These are phyloP conservation scores for Colletotrichum sp. DNA, from an alignment of 2,329 filamentous ascomycete genomes.

Conservation along the genomic window DNA sequence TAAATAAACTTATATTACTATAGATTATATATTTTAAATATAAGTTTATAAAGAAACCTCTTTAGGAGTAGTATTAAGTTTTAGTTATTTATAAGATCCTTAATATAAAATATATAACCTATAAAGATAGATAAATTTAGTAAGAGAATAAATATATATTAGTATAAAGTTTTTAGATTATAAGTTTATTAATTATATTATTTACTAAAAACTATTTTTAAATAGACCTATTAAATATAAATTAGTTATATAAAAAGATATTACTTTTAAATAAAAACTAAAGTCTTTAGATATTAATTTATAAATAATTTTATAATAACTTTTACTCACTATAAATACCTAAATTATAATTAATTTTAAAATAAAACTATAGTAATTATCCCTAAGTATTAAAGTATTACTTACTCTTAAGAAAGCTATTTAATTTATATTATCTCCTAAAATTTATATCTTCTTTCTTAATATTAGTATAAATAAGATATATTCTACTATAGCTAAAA, in stretches of 20 bases:
- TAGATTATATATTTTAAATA: too few species aligned
- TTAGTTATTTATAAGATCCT: too few species aligned
- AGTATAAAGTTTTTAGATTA: neutral
- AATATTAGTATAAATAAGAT: neutral
- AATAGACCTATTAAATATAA: neutral
- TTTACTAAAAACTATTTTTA: too few species aligned
- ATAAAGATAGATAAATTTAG: neutral
- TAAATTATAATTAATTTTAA: too few species aligned
- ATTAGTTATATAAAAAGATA: neutral
- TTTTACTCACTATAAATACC: rapidly evolving
- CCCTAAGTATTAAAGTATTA: neutral
- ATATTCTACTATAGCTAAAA: too few species aligned
- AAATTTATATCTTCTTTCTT: rapidly evolving
- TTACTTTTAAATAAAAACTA: too few species aligned
- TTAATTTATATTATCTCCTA: neutral
- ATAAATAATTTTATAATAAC: too few species aligned
- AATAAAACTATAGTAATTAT: neutral
- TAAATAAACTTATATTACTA: too few species aligned
- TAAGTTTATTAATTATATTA: neutral
- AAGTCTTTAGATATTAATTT: too few species aligned
- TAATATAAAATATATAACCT: too few species aligned
- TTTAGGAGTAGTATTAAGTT: too few species aligned
- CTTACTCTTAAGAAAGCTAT: neutral
- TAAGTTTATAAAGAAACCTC: too few species aligned
- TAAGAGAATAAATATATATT: neutral